These are phyloP conservation scores for Mrakiaceae sp. DNA, from an alignment of 1,284 basidiomycete species.

Conservation along the genomic window DNA sequence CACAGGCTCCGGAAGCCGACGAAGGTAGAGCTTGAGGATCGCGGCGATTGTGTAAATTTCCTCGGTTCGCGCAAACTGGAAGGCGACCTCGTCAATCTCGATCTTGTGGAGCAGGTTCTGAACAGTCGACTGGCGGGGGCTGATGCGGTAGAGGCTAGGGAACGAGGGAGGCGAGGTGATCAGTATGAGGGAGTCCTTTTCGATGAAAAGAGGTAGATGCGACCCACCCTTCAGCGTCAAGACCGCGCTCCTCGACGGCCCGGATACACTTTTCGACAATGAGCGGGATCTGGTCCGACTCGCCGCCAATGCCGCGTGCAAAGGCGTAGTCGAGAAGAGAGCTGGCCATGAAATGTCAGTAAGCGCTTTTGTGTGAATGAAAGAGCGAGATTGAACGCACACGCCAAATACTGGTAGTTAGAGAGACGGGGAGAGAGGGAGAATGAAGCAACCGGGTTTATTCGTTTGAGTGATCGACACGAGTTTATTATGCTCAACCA, in stretches of 20 bases:
- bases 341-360: not conserved
- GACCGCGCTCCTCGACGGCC: conserved; percentile 61
- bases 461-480: too few relatives aligned
- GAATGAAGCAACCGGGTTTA: not conserved
- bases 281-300: conserved; percentile 53
- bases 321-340: conserved; percentile 85
- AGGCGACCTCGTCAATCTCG: conserved; percentile 77
- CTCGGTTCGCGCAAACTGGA: conserved; percentile 64
- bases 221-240: conserved; percentile 58
- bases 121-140: conserved; percentile 36
- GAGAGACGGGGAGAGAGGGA: not conserved
- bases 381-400: not conserved
- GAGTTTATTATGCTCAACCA: not conserved
- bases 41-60: conserved; percentile 85
- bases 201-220: conserved; percentile 33
- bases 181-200: conserved; percentile 13
- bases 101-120: conserved; percentile 68
- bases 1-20: conserved; percentile 86
- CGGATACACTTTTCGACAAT: conserved; percentile 74
- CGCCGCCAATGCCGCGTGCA: conserved; percentile 56
- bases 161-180: conserved; percentile 45
- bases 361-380: not conserved
- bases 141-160: conserved; percentile 55
- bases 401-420: not conserved
- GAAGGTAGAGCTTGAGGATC: conserved; percentile 81